Conservation (phyloP, 805 yeast species). For the Lipomyces anomalus region DNA sequence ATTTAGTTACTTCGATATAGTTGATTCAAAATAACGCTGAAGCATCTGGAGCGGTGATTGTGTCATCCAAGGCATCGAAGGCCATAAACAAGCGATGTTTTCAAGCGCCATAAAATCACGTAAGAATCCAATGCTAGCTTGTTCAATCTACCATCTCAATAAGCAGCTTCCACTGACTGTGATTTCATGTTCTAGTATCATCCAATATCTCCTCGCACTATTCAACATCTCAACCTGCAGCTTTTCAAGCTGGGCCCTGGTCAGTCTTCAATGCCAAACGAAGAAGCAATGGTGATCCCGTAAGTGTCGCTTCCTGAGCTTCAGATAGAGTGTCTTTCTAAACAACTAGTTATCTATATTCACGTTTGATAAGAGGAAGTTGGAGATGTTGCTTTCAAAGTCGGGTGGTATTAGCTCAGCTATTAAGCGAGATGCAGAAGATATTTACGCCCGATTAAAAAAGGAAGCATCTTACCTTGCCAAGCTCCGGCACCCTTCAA, state of each 20-base stretch:
- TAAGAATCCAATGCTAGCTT: slow-evolving; percentile 6
- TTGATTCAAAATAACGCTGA: no score
- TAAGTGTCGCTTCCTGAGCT: slow-evolving; percentile 3
- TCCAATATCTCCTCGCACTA: slow-evolving; percentile 38
- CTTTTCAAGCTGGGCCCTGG: slow-evolving; percentile 79
- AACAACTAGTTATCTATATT: slow-evolving; percentile 55
- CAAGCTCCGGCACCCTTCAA: slow-evolving; percentile 82
- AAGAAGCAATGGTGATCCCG: slow-evolving; percentile 45
- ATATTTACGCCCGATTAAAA: slow-evolving; percentile 59
- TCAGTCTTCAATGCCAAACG: slow-evolving; percentile 77
- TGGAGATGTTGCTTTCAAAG: slow-evolving; percentile 50
- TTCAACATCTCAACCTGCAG: slow-evolving; percentile 61
- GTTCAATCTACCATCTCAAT: no score
- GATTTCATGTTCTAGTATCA: slow-evolving; percentile 6
- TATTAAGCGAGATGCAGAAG: slow-evolving; percentile 49
- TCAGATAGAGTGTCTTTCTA: background rate
- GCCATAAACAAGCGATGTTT: slow-evolving; percentile 6
- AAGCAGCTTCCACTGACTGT: no score
- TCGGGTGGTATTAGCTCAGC: slow-evolving; percentile 47
- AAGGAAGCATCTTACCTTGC: slow-evolving; percentile 67
- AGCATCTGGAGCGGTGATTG: no score
- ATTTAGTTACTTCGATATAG: no score
- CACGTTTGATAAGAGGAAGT: slow-evolving; percentile 73
- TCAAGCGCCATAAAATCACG: slow-evolving; percentile 22
- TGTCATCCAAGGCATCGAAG: no score